Evolutionary conservation across 306 rosid species (phyloP), one percentile per base, ranked within the genome.

Genomic region (Vigna unguiculata): DNA sequence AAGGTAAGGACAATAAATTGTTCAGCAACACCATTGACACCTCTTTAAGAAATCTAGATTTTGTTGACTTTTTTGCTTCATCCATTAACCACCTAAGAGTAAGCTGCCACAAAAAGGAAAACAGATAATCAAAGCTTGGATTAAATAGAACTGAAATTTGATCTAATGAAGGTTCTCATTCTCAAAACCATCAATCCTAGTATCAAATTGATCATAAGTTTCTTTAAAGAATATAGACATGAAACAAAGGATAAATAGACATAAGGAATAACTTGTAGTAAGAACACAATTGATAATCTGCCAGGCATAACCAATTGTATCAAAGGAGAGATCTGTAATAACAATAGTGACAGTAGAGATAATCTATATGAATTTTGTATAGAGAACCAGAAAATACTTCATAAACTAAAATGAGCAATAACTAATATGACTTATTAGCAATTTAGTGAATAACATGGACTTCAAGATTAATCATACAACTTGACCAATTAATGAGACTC

Each of bases 21-120:
- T 94, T 94, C 81, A 94, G 90, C 83, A 94, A 78, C 82, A 94
- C 98, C 97, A 94, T 94, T n/a, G 98, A 91, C 58, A 81, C 87
- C 89, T 94, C 96, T 72, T 94, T 94, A 14, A 94, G 93, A 34
- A 91, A 76, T 71, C 97, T 93, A 15, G 95, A 83, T 85, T 65
- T 90, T 65, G 98, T 90, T 49, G 83, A 51, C 67, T 85, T 88
- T 57, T 91, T 94, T 6, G 97, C 97, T 80, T 86, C 96, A 34
- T 91, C 96, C 98, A 94, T 94, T 36, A 91, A 90, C 78, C 91
- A 85, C 59, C 93, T 77, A 60, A 94, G 87, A 68, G 90, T 94
- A 45, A 94, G 90, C 98, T 90, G 77, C 69, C 36, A 79, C 63
- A 82, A 72, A 21, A 72, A 48, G 40, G 73, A 25, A 72, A 77